A percentile compares a stretch with the other conserved stretches of the same genome.
These are phyloP conservation scores for Cordyceps tenuipes DNA, from an alignment of 2,329 filamentous ascomycete genomes.

Conservation along the genomic window DNA sequence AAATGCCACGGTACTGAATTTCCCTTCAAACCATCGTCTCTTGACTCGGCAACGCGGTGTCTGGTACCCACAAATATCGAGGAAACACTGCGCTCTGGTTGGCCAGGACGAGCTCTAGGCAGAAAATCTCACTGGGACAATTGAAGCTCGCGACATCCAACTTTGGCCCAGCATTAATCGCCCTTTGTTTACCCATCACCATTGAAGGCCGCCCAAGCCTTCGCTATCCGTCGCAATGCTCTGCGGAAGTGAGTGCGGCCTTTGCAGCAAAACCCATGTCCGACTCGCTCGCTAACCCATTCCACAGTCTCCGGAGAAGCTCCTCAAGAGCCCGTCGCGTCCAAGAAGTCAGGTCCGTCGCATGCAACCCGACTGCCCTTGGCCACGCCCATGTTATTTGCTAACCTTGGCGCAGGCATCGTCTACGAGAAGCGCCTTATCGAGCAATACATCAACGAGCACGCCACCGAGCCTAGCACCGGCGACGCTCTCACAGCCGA, in stretches of 20 bases:
- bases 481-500: constrained; percentile 75
- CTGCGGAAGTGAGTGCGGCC: constrained; percentile 34
- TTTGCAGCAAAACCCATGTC: background rate
- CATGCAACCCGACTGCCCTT: constrained; percentile 4
- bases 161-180: constrained; percentile 12
- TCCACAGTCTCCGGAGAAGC: constrained; percentile 87
- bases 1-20: too few species aligned
- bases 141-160: background rate
- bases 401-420: constrained; percentile 47
- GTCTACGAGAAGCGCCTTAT: constrained; percentile 94
- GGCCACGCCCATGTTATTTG: background rate
- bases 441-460: constrained; percentile 86
- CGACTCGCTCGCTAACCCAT: background rate
- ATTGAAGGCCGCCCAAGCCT: constrained; percentile 23
- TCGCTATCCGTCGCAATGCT: constrained; percentile 32
- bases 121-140: constrained; percentile 9
- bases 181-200: constrained; percentile 16
- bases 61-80: background rate
- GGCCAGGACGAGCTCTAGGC: background rate
- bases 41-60: too few species aligned
- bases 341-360: constrained; percentile 77
- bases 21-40: too few species aligned
- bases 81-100: background rate
- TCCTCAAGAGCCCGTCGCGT: constrained; percentile 89
- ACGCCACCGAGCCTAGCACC: constrained; percentile 86